A percentile compares a stretch with the other conserved stretches of the same genome.
Conservation (phyloP, 345 rosid species). For the Xanthoceras sorbifolium region DNA sequence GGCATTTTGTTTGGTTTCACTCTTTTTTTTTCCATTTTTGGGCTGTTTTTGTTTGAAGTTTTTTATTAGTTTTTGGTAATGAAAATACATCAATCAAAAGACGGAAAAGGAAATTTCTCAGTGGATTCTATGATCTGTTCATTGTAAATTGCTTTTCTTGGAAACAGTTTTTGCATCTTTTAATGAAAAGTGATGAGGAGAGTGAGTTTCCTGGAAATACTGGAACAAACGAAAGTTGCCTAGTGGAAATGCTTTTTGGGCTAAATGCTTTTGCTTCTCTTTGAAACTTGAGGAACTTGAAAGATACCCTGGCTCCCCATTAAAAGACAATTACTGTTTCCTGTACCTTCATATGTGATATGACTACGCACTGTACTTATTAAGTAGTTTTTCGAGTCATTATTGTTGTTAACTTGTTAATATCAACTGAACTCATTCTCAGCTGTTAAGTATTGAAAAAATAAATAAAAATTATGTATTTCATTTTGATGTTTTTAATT, state of each 20-base stretch:
- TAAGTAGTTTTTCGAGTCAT: neutral
- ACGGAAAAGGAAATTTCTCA: neutral
- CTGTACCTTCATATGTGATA: neutral
- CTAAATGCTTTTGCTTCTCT: neutral
- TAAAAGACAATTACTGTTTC: neutral
- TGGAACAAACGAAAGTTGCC: neutral
- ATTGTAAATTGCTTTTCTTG: neutral
- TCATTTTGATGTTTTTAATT: too few relatives aligned
- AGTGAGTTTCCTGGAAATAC: neutral
- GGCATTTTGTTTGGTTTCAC: neutral
- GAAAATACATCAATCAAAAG: neutral
- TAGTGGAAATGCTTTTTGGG: constrained; percentile 1
- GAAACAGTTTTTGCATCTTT: neutral
- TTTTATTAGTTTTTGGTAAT: neutral
- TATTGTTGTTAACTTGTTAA: neutral
- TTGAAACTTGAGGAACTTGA: neutral
- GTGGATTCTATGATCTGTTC: neutral
- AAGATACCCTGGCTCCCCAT: neutral
- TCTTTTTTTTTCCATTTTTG: neutral
- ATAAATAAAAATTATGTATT: neutral
- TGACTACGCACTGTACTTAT: neutral
- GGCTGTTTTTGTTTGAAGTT: neutral
- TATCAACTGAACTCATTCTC: neutral
- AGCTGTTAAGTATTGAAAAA: neutral
- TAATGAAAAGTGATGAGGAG: neutral